Percentiles rank a stretch among this genome's conserved stretches.
These are phyloP conservation scores for Trichoderma reesei DNA, from an alignment of 495 filamentous ascomycete genomes.

Conservation along the genomic window DNA sequence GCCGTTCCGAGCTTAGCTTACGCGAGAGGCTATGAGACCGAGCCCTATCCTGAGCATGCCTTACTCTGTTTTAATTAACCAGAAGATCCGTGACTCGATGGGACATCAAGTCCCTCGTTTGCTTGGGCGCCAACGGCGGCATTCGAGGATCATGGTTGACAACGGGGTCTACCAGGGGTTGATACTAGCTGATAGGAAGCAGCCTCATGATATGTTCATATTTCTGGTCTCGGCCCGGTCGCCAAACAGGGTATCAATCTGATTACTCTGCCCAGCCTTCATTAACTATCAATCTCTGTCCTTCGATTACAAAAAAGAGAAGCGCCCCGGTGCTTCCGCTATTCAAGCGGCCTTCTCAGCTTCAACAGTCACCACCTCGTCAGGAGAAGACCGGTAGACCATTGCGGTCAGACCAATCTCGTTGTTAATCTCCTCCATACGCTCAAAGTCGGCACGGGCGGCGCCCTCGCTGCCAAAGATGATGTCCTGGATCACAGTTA, in stretches of 20 bases:
- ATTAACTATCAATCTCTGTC: neutral
- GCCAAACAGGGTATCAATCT: neutral
- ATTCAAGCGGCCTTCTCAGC: slow-evolving; percentile 14
- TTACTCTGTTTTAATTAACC: neutral
- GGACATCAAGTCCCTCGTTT: neutral
- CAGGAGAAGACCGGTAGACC: slow-evolving; percentile 14
- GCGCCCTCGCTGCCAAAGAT: slow-evolving; percentile 65
- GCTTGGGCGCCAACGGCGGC: neutral
- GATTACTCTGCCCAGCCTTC: neutral
- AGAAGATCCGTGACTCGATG: too few species aligned
- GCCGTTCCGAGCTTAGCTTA: neutral
- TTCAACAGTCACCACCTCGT: slow-evolving; percentile 14
- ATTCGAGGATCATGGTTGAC: too few species aligned
- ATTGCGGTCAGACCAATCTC: slow-evolving; percentile 53
- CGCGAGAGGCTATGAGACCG: neutral
- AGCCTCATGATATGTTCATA: neutral
- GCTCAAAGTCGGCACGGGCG: slow-evolving; percentile 59
- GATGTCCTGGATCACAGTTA: slow-evolving; percentile 42
- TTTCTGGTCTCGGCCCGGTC: too few species aligned
- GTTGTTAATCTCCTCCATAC: slow-evolving; percentile 62
- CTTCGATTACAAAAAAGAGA: neutral
- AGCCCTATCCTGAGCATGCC: neutral
- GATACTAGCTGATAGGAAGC: too few species aligned
- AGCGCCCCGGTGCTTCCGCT: too few species aligned
- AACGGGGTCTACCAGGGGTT: too few species aligned